phyloP scores from a whole-genome alignment of 2,329 filamentous ascomycete species.

The Penicillium sp. region DNA sequence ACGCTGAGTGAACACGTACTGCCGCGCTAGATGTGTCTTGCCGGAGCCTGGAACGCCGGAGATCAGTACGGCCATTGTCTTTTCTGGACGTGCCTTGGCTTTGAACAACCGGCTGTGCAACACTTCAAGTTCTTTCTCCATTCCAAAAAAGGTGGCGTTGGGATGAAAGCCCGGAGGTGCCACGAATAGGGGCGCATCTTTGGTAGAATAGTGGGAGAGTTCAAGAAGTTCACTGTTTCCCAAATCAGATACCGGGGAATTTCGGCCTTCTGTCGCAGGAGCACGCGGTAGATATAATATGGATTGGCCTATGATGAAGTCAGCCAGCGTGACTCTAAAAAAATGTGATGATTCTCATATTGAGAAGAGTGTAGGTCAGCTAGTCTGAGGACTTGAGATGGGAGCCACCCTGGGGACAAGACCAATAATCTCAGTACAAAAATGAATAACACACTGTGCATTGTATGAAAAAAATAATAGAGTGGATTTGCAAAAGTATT shows the following conservation, averaged over 20 bases:
- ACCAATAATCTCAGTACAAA: slow-evolving; percentile 19
- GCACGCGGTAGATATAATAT: slow-evolving; percentile 24
- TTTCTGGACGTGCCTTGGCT: slow-evolving; percentile 55
- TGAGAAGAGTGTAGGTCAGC: slow-evolving; percentile 13
- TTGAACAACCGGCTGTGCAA: slow-evolving; percentile 63
- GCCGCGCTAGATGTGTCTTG: slow-evolving; percentile 67
- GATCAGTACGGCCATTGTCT: slow-evolving; percentile 64
- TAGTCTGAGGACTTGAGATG: slow-evolving; percentile 17
- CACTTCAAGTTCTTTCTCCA: slow-evolving; percentile 57
- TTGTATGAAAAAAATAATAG: not conserved
- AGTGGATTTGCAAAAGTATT: not conserved
- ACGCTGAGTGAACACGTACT: slow-evolving; percentile 64
- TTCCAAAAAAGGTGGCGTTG: slow-evolving; percentile 64
- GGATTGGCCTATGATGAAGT: slow-evolving; percentile 38
- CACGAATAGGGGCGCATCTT: slow-evolving; percentile 40
- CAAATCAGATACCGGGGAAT: slow-evolving; percentile 28
- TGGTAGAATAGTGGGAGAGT: slow-evolving; percentile 24
- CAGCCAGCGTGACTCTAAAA: slow-evolving; percentile 34
- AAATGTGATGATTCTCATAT: slow-evolving; percentile 13
- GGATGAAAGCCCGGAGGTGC: slow-evolving; percentile 60
- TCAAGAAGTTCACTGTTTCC: slow-evolving; percentile 25
- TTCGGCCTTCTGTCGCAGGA: slow-evolving; percentile 26
- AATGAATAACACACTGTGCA: not conserved
- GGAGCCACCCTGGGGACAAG: slow-evolving; percentile 19
- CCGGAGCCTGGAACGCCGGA: slow-evolving; percentile 65